Percentiles rank a stretch among this genome's conserved stretches.
Evolutionary conservation across 352 stramenopile genomes (phyloP).

Genomic region (Globisporangium yorkense): DNA sequence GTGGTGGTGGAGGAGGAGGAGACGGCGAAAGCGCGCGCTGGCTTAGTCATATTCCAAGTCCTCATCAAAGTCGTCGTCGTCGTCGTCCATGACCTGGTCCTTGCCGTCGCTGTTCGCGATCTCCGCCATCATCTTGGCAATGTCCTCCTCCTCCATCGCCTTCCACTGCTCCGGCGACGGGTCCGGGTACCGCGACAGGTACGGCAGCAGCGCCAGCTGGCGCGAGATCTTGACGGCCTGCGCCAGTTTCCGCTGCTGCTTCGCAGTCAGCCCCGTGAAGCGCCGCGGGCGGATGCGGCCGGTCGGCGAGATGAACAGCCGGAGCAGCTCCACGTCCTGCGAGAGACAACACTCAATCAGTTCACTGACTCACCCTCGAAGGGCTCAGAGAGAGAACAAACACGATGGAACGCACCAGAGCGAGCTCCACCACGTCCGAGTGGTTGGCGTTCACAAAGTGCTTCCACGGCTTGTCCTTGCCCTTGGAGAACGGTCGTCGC

Average conservation of each 20-base stretch:
- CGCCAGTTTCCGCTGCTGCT: slow-evolving; percentile 79
- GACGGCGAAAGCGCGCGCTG: slow-evolving; percentile 11
- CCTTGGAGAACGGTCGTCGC: slow-evolving; percentile 47
- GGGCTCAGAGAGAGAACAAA: not conserved
- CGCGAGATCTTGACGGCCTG: slow-evolving; percentile 75
- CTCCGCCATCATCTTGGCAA: slow-evolving; percentile 46
- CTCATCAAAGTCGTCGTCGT: slow-evolving; percentile 65
- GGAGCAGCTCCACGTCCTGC: slow-evolving; percentile 72
- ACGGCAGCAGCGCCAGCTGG: slow-evolving; percentile 69
- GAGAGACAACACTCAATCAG: not conserved
- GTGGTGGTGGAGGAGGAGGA: slow-evolving; percentile 34
- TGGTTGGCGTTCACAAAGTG: slow-evolving; percentile 75
- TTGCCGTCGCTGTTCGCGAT: slow-evolving; percentile 47
- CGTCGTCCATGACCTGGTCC: slow-evolving; percentile 31
- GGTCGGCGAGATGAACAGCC: slow-evolving; percentile 79
- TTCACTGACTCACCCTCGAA: not conserved
- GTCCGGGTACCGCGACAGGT: slow-evolving; percentile 73
- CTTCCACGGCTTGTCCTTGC: slow-evolving; percentile 68
- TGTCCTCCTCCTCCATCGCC: slow-evolving; percentile 75
- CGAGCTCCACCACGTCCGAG: slow-evolving; percentile 67
- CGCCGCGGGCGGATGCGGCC: slow-evolving; percentile 75
- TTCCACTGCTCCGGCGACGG: slow-evolving; percentile 79
- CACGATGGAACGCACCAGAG: slow-evolving; percentile 27
- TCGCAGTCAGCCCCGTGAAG: slow-evolving; percentile 75
- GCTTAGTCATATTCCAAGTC: slow-evolving; percentile 60